Evolutionary conservation across 805 yeast species (phyloP).

Genomic region (Metschnikowia baotianmanensis): DNA sequence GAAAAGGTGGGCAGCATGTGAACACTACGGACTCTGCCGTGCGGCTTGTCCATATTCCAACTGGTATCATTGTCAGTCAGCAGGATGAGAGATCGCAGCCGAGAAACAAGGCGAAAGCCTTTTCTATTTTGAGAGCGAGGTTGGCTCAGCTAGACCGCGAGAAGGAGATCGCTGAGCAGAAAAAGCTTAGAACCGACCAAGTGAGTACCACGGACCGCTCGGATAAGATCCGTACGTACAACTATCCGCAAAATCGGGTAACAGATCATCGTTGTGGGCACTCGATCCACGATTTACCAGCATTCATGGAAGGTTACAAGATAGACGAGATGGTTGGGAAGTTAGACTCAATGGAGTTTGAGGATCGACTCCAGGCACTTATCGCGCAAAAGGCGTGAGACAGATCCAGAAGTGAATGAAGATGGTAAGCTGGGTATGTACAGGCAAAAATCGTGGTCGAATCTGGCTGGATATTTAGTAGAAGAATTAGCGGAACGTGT

Average conservation of each 20-base stretch:
- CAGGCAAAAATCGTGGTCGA: no score
- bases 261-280: conserved; percentile 92
- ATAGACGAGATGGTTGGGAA: conserved; percentile 36
- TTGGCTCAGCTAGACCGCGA: conserved; percentile 77
- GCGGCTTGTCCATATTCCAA: conserved; percentile 84
- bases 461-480: no score
- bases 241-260: conserved; percentile 86
- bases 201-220: conserved; percentile 87
- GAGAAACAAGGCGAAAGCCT: conserved; percentile 89
- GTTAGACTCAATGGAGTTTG: conserved; percentile 39
- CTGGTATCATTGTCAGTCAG: conserved; percentile 84
- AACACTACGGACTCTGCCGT: conserved; percentile 98
- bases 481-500: no score
- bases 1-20: conserved; percentile 98
- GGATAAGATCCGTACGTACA: conserved; percentile 92
- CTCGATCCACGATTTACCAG: conserved; percentile 67
- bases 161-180: conserved; percentile 62
- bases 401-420: not conserved
- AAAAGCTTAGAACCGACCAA: conserved; percentile 70
- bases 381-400: conserved; percentile 10
- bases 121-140: conserved; percentile 74
- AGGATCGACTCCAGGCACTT: conserved; percentile 31
- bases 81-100: conserved; percentile 97
- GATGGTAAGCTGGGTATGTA: no score
- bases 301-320: conserved; percentile 38